Conservation (phyloP, 2,329 filamentous ascomycete genomes). For the Tothia fuscella region DNA sequence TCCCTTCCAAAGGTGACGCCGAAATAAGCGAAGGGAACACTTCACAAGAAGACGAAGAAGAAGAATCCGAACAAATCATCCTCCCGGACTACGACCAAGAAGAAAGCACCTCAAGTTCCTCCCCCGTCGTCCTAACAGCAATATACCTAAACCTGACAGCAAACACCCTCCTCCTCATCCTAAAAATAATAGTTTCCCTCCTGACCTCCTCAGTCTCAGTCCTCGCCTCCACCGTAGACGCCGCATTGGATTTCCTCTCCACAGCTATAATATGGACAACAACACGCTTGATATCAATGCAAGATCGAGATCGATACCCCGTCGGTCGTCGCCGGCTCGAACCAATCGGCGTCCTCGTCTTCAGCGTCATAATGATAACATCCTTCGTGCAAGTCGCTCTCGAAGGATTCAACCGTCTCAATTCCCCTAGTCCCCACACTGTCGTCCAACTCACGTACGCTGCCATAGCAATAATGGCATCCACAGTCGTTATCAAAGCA, state of each 20-base stretch:
- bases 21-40: no score
- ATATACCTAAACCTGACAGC: slow-evolving; percentile 78
- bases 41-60: slow-evolving; percentile 33
- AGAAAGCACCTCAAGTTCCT: slow-evolving; percentile 62
- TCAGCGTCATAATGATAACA: slow-evolving; percentile 77
- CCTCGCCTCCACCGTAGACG: slow-evolving; percentile 67
- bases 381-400: slow-evolving; percentile 69
- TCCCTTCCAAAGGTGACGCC: no score
- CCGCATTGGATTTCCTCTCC: slow-evolving; percentile 66
- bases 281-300: slow-evolving; percentile 59
- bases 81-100: slow-evolving; percentile 56
- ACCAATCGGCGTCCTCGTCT: slow-evolving; percentile 68
- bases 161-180: slow-evolving; percentile 60
- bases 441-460: slow-evolving; percentile 62
- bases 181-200: slow-evolving; percentile 66
- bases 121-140: slow-evolving; percentile 68
- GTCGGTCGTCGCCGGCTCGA: slow-evolving; percentile 67
- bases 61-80: slow-evolving; percentile 34
- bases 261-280: slow-evolving; percentile 74
- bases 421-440: slow-evolving; percentile 44
- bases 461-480: slow-evolving; percentile 67
- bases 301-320: slow-evolving; percentile 65
- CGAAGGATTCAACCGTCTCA: slow-evolving; percentile 54
- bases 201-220: slow-evolving; percentile 74
- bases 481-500: slow-evolving; percentile 71